Evolutionary conservation across 2,329 filamentous ascomycete genomes (phyloP).

Genomic region (Ophiostoma sp.): DNA sequence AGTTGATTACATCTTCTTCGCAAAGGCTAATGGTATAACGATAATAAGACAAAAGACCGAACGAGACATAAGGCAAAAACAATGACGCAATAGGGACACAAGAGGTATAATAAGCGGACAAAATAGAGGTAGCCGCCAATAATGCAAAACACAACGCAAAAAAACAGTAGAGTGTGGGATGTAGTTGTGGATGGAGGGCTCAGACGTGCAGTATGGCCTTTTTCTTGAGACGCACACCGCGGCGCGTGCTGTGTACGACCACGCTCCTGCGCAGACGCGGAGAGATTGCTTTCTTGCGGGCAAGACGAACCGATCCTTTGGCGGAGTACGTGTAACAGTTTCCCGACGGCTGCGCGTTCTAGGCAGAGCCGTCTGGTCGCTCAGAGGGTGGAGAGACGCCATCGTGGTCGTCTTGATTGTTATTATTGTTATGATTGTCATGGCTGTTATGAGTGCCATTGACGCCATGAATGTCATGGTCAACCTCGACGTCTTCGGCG

Average conservation of each 20-base stretch:
- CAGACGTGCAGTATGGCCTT: not conserved
- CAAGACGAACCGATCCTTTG: not conserved
- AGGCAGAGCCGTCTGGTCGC: not conserved
- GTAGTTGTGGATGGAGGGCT: too few species aligned
- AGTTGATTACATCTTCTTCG: not conserved
- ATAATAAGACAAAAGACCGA: too few species aligned
- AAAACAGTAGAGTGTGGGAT: not conserved
- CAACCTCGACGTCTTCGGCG: not conserved
- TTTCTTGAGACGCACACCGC: slow-evolving; percentile 8
- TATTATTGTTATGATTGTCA: too few species aligned
- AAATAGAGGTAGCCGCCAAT: not conserved
- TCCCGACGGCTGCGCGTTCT: not conserved
- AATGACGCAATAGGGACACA: not conserved
- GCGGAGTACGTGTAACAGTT: not conserved
- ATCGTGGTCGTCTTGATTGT: too few species aligned
- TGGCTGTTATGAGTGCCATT: too few species aligned
- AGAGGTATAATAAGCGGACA: not conserved
- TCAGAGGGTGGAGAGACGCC: too few species aligned
- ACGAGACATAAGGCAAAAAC: not conserved
- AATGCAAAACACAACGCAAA: not conserved
- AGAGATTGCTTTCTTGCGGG: not conserved
- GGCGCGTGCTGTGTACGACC: not conserved
- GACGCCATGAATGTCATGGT: too few species aligned
- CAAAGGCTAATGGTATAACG: not conserved
- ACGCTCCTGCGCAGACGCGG: slow-evolving; percentile 1